phyloP scores from a whole-genome alignment of 73 alveolate species.

The Tetrahymena borealis region DNA sequence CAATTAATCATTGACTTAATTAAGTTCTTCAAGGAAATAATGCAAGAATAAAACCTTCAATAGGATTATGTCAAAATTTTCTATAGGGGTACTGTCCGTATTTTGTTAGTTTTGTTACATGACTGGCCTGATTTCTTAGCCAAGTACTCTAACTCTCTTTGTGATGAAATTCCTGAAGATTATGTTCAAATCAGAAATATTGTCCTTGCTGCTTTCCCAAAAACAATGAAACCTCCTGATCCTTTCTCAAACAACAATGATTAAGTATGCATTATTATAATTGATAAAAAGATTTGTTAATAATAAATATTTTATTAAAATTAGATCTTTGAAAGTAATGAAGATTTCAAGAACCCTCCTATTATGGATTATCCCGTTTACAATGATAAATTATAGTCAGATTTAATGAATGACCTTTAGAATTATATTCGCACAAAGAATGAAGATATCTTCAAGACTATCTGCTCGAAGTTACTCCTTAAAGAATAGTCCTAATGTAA shows the following conservation, averaged over 20 bases:
- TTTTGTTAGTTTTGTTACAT: constrained; percentile 55
- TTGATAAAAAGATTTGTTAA: background rate
- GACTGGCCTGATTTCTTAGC: constrained; percentile 87
- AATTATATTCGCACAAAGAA: constrained; percentile 53
- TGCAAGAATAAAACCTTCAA: background rate
- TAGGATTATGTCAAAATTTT: constrained; percentile 15
- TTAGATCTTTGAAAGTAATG: background rate
- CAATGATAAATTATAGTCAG: background rate
- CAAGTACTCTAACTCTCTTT: constrained; percentile 68
- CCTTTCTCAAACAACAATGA: constrained; percentile 42
- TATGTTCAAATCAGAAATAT: constrained; percentile 70
- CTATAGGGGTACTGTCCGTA: constrained; percentile 64
- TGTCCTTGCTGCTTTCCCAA: constrained; percentile 75
- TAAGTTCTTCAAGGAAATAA: background rate
- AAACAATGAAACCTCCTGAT: constrained; percentile 50
- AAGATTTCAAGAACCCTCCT: background rate
- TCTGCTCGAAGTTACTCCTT: background rate
- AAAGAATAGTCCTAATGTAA: background rate
- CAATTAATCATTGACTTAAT: background rate
- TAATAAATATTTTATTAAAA: background rate
- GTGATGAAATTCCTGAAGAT: constrained; percentile 64
- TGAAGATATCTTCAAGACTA: background rate
- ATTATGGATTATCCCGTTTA: constrained; percentile 6
- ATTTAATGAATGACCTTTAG: constrained; percentile 54
- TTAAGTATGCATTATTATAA: background rate